A percentile compares a stretch with the other conserved stretches of the same genome.
phyloP scores from a whole-genome alignment of 306 rosid genomes.

The Quercus ilex region DNA sequence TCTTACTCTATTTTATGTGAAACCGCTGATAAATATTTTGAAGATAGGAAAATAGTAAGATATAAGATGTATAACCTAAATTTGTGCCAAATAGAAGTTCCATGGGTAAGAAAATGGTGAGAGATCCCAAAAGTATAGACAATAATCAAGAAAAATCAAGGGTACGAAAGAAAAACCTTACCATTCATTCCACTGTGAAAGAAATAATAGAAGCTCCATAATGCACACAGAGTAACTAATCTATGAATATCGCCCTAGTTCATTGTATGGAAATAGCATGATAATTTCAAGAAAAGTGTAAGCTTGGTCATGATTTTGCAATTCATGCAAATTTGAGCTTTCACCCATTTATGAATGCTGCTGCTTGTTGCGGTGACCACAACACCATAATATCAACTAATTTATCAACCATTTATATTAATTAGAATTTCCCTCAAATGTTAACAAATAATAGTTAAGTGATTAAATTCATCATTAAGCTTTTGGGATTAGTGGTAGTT shows the following conservation, averaged over 20 bases:
- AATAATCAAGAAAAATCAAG: too few species aligned
- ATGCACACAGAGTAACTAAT: too few species aligned
- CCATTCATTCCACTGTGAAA: too few species aligned
- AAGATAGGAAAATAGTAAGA: background rate
- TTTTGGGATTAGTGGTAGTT: too few species aligned
- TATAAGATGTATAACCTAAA: background rate
- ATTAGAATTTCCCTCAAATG: background rate
- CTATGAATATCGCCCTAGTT: too few species aligned
- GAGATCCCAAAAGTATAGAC: background rate
- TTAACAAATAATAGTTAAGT: background rate
- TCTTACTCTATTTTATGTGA: too few species aligned
- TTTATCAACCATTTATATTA: background rate
- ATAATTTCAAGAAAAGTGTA: background rate
- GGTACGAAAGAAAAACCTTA: too few species aligned
- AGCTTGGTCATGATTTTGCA: background rate
- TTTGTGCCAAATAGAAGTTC: too few species aligned
- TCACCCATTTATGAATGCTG: background rate
- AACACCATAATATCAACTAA: background rate
- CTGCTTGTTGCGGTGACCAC: background rate
- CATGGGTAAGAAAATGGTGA: too few species aligned
- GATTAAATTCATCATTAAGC: too few species aligned
- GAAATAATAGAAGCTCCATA: too few species aligned
- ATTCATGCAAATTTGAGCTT: background rate
- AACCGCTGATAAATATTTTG: background rate
- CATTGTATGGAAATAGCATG: too few species aligned